Evolutionary conservation across 371 early-diverging fungal genomes (phyloP), one percentile per base, ranked within the genome.

Genomic region (Mucor velutinosus): DNA sequence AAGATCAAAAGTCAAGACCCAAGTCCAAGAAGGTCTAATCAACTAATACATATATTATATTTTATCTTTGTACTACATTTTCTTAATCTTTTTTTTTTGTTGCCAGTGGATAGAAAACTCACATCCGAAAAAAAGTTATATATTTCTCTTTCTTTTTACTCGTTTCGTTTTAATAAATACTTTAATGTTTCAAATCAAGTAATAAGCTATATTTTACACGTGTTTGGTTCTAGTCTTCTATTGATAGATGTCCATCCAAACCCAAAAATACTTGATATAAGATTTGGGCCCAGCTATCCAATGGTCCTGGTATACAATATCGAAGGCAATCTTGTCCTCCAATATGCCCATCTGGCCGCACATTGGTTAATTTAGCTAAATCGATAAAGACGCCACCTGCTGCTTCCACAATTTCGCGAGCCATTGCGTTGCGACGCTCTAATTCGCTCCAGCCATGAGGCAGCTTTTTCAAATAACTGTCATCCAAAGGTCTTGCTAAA

Each of bases 281-380:
- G 10, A 89, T 75, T 29, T 81, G 76, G 14, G 76, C 76, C 81
- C 87, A 89, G 25, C 78, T 79, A 73, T 87, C 87, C 29, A 83
- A 33, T 1, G 89, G 89, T 14, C 89, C 89, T 2, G 89, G 89
- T 8, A 87, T 86, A 70, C 87, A 89, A 67, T 86, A 89, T 43
- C 89, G 73, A 17, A 84, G 51, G 62, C 89, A 89, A 64, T 89
- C 89, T 27, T 83, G 87, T 10, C 83, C 82, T n/a, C 86, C 89
- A 56, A 89, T 72, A 63, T 87, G 87, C 7, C 87, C 89, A 76
- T 89, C 89, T 0, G 86, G 84, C 45, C 89, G 65, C 25, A 76
- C 30, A 39, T 84, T 84, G 37, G 81, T 78, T 75, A 86, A 64
- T 15, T 77, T 75, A 21, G 81, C 89, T 19, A 87, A 66, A 66